Evolutionary conservation across 768 basidiomycete species (phyloP), one percentile per base, ranked within the genome.

Genomic region (Dendrothele bispora): DNA sequence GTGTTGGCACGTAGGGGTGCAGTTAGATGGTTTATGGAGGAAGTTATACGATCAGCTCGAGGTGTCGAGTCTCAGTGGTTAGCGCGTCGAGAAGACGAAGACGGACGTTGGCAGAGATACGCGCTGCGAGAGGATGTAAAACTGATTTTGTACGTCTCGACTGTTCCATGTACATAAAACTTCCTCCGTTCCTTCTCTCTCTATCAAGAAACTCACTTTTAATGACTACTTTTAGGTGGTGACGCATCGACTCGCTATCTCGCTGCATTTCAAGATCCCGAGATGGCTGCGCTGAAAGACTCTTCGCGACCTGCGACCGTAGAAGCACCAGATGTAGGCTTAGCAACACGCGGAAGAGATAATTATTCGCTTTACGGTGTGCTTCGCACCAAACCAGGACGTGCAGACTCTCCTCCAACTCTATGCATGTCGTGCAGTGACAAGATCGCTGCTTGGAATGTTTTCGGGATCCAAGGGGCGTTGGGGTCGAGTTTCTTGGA

Each of bases 391-490:
- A 98, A 98, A 60, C 95, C 95, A 5, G 95, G 93, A 2, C 82
- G 95, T 43, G 88, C 91, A 0, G 95, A 98, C 60, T 86, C 93
- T 0, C 84, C 84, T 0, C 83, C 83, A 0, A 91, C 95, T 1
- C 62, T 79, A 1, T 91, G 80, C 58, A 90, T 97, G 85, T 91
- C 93, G 0, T 98, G 95, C 67, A 91, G 88, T 55, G 95, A 98
- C 63, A 98, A 98, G 66, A 86, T 98, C 34, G 91, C 92, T 0
- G 68, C 78, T 4, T 98, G 94, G 93, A 82, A 76, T 46, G 78
- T 86, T 0, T 69, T 92, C 3, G 95, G 95, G 0, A 72, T 95
- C 21, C 92, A 95, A 59, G 95, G 95, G 3, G 86, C 89, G 2
- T 69, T 97, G 39, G 79, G 79, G 2, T 75, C 83, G 5, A 71